Base-by-base conservation (phyloP, 1,284 basidiomycete species). In the Trichosporon sp. region DNA sequence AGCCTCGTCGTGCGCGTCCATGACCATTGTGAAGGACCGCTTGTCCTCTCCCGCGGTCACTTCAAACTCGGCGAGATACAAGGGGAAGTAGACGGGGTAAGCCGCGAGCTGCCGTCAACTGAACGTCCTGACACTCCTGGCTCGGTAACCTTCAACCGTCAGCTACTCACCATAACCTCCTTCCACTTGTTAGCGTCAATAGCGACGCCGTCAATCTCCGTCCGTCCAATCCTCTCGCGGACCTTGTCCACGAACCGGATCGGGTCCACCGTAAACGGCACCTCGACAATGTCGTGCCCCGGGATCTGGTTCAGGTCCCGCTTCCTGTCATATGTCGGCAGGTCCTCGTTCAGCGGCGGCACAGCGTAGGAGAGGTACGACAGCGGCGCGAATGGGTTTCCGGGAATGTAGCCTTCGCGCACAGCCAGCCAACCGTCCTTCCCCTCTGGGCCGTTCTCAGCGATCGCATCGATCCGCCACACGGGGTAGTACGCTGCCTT, bases 281-380 rank as follows among this genome's bases (percentile, higher is more conserved):
- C 65, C 89, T 83, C 71, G 85, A 88, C 77, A 46, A 88, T 82
- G 65, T 88, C 88, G 78, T 91, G 91, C 16, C 91, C 88, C 64
- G 91, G 91, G 67, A 93, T 85, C 72, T 89, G 88, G 68, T 87
- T 88, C 31, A 85, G 76, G 65, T 81, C 76, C 10, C 81, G 65
- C 0, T 72, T 65, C 2, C 84, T 80, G 67, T 82, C 74, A 67
- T 79, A 81, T 4, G 73, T 67, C 7, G 75, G 72, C 19, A 83
- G 71, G 0, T 78, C 73, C 32, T 75, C 64, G 12, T 74, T 74
- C 8, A 84, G 66, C 2, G 78, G 77, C 7, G 79, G 79, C 10
- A 80, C 75, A 14, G 81, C 75, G 71, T 77, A 83, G 8, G 81
- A 81, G 4, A 84, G 72, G 66, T 83, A 83, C 32, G 79, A 80